Percentiles rank a stretch among this genome's conserved stretches.
phyloP scores from a whole-genome alignment of 2,329 filamentous ascomycete genomes.

The Paracamarosporium sp. region DNA sequence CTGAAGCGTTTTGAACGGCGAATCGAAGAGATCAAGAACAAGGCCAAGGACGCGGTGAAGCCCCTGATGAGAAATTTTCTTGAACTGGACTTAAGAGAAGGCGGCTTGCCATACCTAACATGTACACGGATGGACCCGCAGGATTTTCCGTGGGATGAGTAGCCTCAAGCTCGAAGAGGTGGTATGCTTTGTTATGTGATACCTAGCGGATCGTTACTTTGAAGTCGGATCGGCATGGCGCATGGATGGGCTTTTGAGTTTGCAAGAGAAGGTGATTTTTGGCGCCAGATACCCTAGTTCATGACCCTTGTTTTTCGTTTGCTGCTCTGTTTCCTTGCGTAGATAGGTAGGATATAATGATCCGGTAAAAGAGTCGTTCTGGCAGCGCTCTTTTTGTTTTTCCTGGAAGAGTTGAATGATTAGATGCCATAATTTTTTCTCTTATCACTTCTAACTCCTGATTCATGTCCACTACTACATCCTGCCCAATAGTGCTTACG shows the following conservation, averaged over 20 bases:
- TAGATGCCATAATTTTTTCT: not conserved
- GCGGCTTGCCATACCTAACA: constrained; percentile 66
- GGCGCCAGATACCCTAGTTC: constrained; percentile 7
- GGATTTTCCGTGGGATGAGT: constrained; percentile 68
- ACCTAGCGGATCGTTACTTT: not conserved
- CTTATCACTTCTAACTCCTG: not conserved
- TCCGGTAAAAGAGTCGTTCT: not conserved
- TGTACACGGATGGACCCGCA: constrained; percentile 68
- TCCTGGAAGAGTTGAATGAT: not conserved
- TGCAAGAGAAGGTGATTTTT: constrained; percentile 3
- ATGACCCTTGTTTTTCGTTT: not conserved
- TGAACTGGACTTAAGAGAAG: constrained; percentile 74
- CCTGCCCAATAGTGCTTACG: no score
- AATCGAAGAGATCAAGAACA: constrained; percentile 85
- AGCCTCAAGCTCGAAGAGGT: not conserved
- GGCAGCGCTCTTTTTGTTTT: not conserved
- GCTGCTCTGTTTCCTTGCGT: not conserved
- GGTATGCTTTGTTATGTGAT: not conserved
- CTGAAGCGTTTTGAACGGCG: constrained; percentile 83
- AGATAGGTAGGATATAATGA: not conserved
- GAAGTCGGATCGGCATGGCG: not conserved
- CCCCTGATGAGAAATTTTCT: constrained; percentile 86
- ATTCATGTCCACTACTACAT: no score
- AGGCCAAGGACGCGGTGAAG: constrained; percentile 81
- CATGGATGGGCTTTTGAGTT: not conserved